These are phyloP conservation scores for Aspergillus novofumigatus DNA, from an alignment of 2,329 filamentous ascomycete species.

Conservation along the genomic window DNA sequence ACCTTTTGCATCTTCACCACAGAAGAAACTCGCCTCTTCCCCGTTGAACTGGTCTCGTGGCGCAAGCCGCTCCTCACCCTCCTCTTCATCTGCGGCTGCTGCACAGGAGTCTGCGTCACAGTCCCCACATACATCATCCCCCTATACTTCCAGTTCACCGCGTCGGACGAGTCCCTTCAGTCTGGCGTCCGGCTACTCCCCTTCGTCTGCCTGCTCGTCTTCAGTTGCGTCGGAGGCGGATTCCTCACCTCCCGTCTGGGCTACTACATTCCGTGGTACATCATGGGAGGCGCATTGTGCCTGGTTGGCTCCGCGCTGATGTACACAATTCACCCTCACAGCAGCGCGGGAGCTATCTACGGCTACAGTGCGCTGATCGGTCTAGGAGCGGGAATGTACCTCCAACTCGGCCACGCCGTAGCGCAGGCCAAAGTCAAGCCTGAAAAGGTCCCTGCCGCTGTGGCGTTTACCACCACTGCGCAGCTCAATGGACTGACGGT, in stretches of 20 bases:
- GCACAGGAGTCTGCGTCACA: constrained; percentile 30
- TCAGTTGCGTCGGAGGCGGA: not conserved
- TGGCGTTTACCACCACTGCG: constrained; percentile 14
- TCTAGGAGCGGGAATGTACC: constrained; percentile 14
- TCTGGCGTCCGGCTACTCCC: constrained; percentile 29
- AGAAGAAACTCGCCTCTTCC: constrained; percentile 45
- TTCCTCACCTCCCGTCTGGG: constrained; percentile 11
- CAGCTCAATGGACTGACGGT: constrained; percentile 15
- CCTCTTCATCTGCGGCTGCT: constrained; percentile 30
- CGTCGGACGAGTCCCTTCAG: constrained; percentile 32
- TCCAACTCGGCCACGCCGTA: constrained; percentile 16
- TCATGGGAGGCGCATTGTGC: constrained; percentile 10
- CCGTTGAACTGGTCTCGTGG: constrained; percentile 42
- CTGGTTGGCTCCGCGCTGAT: constrained; percentile 13
- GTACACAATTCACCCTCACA: constrained; percentile 9
- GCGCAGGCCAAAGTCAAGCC: constrained; percentile 15
- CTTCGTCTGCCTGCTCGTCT: constrained; percentile 21
- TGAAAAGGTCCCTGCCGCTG: constrained; percentile 6
- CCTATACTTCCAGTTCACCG: constrained; percentile 51
- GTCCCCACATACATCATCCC: constrained; percentile 49
- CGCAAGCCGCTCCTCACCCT: constrained; percentile 42
- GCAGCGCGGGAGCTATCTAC: constrained; percentile 5
- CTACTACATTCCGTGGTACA: constrained; percentile 19
- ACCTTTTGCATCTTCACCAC: constrained; percentile 41
- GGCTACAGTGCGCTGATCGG: constrained; percentile 17